Percentiles rank a stretch among this genome's conserved stretches.
Conservation (phyloP, 2,329 filamentous ascomycete genomes). For the Colletotrichum viniferum region DNA sequence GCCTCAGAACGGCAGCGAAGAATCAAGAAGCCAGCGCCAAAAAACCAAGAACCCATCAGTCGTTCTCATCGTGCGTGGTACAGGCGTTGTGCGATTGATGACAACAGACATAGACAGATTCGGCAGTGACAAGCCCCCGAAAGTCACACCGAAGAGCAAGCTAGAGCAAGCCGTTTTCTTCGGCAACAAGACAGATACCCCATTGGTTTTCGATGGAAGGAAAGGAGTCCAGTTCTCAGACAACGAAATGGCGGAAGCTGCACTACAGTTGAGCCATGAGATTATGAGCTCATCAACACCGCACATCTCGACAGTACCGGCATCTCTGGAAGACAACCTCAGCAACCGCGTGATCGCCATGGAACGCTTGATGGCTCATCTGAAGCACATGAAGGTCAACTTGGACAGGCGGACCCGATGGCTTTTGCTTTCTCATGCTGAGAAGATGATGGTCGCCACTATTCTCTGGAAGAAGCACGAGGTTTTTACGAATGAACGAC, state of each 20-base stretch:
- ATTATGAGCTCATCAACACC: constrained; percentile 79
- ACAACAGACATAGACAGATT: constrained; percentile 65
- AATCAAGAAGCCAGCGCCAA: constrained; percentile 53
- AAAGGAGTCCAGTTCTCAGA: constrained; percentile 69
- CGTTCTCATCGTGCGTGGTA: constrained; percentile 67
- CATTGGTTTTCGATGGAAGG: constrained; percentile 81
- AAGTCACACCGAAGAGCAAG: constrained; percentile 83
- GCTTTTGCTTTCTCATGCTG: constrained; percentile 85
- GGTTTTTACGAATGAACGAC: constrained; percentile 62
- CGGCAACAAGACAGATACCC: constrained; percentile 79
- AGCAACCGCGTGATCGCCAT: constrained; percentile 74
- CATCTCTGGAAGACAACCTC: constrained; percentile 83
- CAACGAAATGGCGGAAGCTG: constrained; percentile 77
- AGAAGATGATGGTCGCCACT: constrained; percentile 83
- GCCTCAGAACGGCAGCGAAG: constrained; percentile 46
- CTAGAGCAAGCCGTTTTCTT: constrained; percentile 96
- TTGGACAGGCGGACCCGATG: constrained; percentile 75
- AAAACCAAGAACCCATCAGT: constrained; percentile 66
- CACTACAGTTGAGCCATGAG: constrained; percentile 78
- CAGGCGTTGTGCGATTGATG: constrained; percentile 64
- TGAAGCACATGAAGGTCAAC: constrained; percentile 68
- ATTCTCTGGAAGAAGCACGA: constrained; percentile 85
- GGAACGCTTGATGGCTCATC: constrained; percentile 73
- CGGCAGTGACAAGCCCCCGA: constrained; percentile 59
- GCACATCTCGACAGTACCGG: constrained; percentile 74